Evolutionary conservation across 2,329 filamentous ascomycete genomes (phyloP).

Genomic region (Lachnellula cervina): DNA sequence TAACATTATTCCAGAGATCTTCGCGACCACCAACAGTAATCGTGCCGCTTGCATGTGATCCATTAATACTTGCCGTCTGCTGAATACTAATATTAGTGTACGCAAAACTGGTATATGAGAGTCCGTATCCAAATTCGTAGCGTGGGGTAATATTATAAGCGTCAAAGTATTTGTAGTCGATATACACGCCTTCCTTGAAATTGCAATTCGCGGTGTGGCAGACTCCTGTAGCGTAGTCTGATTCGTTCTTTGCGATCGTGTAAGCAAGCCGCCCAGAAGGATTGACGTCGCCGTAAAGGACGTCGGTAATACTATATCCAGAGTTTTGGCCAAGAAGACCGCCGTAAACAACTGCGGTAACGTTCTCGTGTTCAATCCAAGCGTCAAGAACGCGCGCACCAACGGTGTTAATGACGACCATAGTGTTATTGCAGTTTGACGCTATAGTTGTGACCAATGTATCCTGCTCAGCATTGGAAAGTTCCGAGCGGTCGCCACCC

Average conservation of each 20-base stretch:
- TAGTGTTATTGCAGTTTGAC: conserved; percentile 49
- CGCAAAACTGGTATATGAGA: conserved; percentile 2
- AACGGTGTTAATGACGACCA: conserved; percentile 62
- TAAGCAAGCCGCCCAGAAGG: conserved; percentile 74
- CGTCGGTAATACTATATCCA: conserved; percentile 69
- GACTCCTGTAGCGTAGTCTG: conserved; percentile 36
- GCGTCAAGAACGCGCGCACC: conserved; percentile 69
- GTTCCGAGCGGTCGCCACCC: conserved; percentile 63
- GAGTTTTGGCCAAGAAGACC: conserved; percentile 77
- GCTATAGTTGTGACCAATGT: conserved; percentile 41
- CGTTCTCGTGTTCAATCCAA: conserved; percentile 68
- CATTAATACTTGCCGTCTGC: conserved; percentile 7
- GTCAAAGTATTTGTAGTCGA: conserved; percentile 75
- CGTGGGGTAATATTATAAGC: conserved; percentile 54
- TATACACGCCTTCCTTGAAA: conserved; percentile 72
- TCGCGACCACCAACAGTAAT: conserved; percentile 42
- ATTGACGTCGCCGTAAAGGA: conserved; percentile 74
- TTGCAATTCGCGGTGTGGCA: conserved; percentile 60
- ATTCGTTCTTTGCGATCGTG: conserved; percentile 57
- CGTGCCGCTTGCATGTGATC: neutral
- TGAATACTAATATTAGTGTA: neutral
- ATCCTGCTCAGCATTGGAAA: conserved; percentile 40
- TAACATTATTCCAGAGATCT: conserved; percentile 50
- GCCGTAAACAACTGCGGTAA: conserved; percentile 77
- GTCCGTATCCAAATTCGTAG: conserved; percentile 73